Evolutionary conservation across 2,329 filamentous ascomycete species (phyloP).

Genomic region (Microdochium trichocladiopsis): DNA sequence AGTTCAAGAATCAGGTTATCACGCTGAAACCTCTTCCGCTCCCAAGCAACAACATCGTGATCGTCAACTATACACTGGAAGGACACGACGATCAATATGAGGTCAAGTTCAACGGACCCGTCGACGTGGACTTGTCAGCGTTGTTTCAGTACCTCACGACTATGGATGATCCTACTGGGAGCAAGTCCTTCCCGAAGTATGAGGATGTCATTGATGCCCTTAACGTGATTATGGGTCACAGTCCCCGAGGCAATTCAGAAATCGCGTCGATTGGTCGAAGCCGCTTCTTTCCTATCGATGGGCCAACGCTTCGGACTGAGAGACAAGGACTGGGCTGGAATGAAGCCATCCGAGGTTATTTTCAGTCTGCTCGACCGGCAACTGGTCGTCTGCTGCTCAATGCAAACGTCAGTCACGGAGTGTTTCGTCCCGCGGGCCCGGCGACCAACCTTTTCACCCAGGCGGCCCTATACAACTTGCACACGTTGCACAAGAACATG

Average conservation of each 20-base stretch:
- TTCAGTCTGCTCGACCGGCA: conserved; percentile 45
- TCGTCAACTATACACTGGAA: conserved; percentile 25
- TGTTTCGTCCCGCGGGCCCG: conserved; percentile 36
- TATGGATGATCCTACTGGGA: conserved; percentile 28
- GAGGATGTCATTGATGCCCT: too few relatives aligned
- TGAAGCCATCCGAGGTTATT: conserved; percentile 43
- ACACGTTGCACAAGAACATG: too few relatives aligned
- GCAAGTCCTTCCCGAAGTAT: conserved; percentile 38
- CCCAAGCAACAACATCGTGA: conserved; percentile 22
- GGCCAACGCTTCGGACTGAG: conserved; percentile 8
- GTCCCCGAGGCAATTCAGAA: conserved; percentile 26
- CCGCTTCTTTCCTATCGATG: conserved; percentile 39
- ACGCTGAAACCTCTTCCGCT: conserved; percentile 28
- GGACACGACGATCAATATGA: conserved; percentile 26
- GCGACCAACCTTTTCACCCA: too few relatives aligned
- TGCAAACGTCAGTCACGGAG: conserved; percentile 44
- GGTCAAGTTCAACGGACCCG: conserved; percentile 33
- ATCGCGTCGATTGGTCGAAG: conserved; percentile 35
- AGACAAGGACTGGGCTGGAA: conserved; percentile 22
- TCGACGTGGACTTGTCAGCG: conserved; percentile 26
- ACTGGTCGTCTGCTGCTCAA: conserved; percentile 49
- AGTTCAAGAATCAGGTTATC: conserved; percentile 44
- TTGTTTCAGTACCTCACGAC: conserved; percentile 36
- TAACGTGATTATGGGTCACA: conserved; percentile 41
- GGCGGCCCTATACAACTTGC: too few relatives aligned